These are phyloP conservation scores for Ochetophila trinervis DNA, from an alignment of 306 rosid genomes.

Conservation along the genomic window DNA sequence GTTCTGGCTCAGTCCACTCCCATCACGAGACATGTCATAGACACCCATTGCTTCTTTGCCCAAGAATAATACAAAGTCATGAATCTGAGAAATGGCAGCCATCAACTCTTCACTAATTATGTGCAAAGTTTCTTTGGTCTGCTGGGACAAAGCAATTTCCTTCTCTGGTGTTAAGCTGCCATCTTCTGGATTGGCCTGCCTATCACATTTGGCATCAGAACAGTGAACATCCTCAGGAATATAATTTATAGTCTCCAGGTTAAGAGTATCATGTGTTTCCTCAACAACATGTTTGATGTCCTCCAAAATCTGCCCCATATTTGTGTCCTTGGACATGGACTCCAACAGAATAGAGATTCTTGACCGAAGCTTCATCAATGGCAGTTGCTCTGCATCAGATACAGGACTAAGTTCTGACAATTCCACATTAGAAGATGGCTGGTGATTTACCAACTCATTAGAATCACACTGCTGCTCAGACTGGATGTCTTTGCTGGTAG, in stretches of 20 bases:
- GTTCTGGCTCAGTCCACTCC: constrained; percentile 55
- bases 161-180: constrained; percentile 53
- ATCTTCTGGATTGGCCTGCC: constrained; percentile 69
- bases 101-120: constrained; percentile 49
- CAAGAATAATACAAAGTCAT: constrained; percentile 62
- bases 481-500: constrained; percentile 28
- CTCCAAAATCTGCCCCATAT: constrained; percentile 64
- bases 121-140: constrained; percentile 37
- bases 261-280: constrained; percentile 52
- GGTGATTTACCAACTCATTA: constrained; percentile 27
- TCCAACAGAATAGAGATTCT: constrained; percentile 68
- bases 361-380: constrained; percentile 61
- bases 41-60: constrained; percentile 70
- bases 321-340: constrained; percentile 60
- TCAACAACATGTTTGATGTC: constrained; percentile 69
- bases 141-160: constrained; percentile 43
- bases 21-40: constrained; percentile 51
- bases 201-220: constrained; percentile 49
- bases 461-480: constrained; percentile 37
- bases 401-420: constrained; percentile 26
- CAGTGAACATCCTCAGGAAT: constrained; percentile 42
- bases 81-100: constrained; percentile 78
- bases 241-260: constrained; percentile 35
- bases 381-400: constrained; percentile 35
- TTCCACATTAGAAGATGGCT: constrained; percentile 32